Conservation (phyloP, 2,329 filamentous ascomycete genomes). For the Seiridium unicorne region DNA sequence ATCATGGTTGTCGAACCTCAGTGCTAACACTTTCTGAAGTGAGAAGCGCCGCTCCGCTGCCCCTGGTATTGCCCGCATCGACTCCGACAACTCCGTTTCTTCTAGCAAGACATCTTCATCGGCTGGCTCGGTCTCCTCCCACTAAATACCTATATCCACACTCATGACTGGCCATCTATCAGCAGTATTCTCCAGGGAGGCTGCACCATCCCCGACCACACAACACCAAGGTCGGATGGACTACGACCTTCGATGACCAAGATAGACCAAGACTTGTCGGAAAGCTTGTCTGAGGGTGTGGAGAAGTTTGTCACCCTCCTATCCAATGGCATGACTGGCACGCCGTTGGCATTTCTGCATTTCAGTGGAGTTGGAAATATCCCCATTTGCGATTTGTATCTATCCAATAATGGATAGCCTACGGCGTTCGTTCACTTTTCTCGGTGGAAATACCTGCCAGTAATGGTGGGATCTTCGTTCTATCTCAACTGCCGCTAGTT, state of each 20-base stretch:
- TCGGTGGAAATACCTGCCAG: background rate
- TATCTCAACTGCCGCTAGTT: background rate
- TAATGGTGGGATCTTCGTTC: background rate
- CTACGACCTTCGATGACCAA: background rate
- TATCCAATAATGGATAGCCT: background rate
- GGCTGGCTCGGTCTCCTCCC: background rate
- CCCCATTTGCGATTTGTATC: background rate
- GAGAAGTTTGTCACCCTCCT: background rate
- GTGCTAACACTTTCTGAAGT: slow-evolving; percentile 1
- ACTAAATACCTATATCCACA: background rate
- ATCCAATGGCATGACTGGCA: background rate
- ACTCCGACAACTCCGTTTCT: slow-evolving; percentile 25
- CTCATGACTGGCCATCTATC: background rate
- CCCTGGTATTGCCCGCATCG: slow-evolving; percentile 18
- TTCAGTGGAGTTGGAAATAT: slow-evolving; percentile 8
- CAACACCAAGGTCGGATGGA: background rate
- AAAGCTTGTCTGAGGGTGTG: slow-evolving; percentile 2
- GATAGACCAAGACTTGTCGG: background rate
- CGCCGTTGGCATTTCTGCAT: background rate
- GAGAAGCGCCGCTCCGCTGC: slow-evolving; percentile 5
- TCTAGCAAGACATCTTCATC: slow-evolving; percentile 13
- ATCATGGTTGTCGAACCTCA: no score
- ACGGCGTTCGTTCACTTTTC: background rate
- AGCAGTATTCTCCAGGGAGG: background rate
- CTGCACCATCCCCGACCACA: background rate